Percentiles rank a stretch among this genome's conserved stretches.
These are phyloP conservation scores for Castanea mollissima DNA, from an alignment of 306 rosid genomes.

Conservation along the genomic window DNA sequence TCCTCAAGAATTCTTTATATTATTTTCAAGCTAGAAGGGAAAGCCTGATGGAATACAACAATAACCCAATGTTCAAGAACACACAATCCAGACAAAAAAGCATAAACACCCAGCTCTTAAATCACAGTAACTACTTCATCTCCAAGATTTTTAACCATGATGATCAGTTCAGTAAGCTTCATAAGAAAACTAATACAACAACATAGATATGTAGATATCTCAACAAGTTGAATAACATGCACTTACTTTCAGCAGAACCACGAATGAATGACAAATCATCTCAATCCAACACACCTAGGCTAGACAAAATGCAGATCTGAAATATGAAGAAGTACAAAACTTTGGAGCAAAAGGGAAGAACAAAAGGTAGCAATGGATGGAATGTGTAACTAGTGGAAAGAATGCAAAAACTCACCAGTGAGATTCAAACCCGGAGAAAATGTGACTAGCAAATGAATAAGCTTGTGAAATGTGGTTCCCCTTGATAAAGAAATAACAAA, in stretches of 20 bases:
- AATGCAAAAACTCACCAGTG: conserved; percentile 18
- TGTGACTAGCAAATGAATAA: conserved; percentile 20
- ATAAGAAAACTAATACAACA: not conserved
- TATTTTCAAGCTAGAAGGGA: conserved; percentile 20
- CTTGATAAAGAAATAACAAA: conserved; percentile 24
- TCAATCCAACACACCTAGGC: conserved; percentile 24
- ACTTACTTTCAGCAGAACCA: conserved; percentile 3
- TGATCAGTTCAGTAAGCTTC: conserved; percentile 25
- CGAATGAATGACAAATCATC: not conserved
- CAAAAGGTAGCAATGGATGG: conserved; percentile 30
- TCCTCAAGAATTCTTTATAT: conserved; percentile 12
- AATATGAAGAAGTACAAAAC: conserved; percentile 6
- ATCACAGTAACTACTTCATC: conserved; percentile 24
- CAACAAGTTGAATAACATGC: conserved; percentile 3
- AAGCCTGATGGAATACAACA: conserved; percentile 16
- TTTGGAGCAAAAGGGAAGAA: not conserved
- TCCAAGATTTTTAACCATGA: conserved; percentile 23
- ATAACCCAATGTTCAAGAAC: conserved; percentile 5
- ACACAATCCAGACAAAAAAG: conserved; percentile 14
- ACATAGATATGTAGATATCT: not conserved
- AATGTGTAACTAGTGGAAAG: conserved; percentile 20
- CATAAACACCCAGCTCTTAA: conserved; percentile 27
- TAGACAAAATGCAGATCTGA: conserved; percentile 50
- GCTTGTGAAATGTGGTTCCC: conserved; percentile 37
- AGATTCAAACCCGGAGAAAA: conserved; percentile 14